These are phyloP conservation scores for Endoconidiophora polonica DNA, from an alignment of 2,329 filamentous ascomycete genomes.

Conservation along the genomic window DNA sequence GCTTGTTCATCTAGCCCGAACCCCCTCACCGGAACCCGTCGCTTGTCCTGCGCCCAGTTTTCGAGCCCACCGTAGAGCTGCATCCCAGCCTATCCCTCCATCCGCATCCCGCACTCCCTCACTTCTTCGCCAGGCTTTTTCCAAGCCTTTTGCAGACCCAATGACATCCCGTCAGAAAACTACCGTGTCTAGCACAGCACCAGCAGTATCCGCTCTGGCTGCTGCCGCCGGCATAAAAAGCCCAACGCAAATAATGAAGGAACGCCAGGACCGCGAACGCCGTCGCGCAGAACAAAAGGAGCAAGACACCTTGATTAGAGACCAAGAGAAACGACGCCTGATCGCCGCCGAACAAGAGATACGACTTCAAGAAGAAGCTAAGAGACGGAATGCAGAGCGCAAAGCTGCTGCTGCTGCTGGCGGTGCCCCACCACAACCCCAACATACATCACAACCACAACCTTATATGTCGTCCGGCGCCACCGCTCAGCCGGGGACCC, in stretches of 20 bases:
- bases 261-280: conserved; percentile 58
- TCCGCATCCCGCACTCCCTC: conserved; percentile 6
- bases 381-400: conserved; percentile 42
- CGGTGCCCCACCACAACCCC: conserved; percentile 10
- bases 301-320: conserved; percentile 37
- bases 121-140: background rate
- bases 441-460: conserved; percentile 14
- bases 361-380: conserved; percentile 36
- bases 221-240: conserved; percentile 53
- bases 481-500: conserved; percentile 13
- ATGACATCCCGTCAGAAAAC: conserved; percentile 11
- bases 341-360: conserved; percentile 42
- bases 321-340: conserved; percentile 27
- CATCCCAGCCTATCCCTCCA: conserved; percentile 7
- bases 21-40: conserved; percentile 31
- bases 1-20: conserved; percentile 31
- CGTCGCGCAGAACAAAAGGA: conserved; percentile 49
- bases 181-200: conserved; percentile 7
- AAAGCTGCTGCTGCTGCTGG: conserved; percentile 36
- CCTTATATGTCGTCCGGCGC: conserved; percentile 13
- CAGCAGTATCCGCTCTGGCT: conserved; percentile 6
- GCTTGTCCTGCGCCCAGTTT: conserved; percentile 24
- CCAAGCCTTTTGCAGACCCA: background rate
- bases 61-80: conserved; percentile 7
- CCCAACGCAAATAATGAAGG: conserved; percentile 81